Conservation (phyloP, 768 basidiomycete species). For the Rubroboletus pulcherrimus region DNA sequence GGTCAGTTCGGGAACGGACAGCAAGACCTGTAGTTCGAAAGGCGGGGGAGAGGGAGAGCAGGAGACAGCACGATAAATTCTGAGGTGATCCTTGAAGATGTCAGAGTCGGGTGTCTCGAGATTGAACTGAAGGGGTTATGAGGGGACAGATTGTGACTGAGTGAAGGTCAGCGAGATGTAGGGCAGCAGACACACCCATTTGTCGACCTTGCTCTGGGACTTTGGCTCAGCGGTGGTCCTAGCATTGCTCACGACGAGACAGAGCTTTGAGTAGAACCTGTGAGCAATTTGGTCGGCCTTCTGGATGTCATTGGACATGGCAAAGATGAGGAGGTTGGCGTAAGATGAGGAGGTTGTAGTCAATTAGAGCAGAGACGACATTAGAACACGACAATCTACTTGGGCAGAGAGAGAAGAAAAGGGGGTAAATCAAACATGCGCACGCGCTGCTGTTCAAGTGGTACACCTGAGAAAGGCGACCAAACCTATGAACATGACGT, state of each 20-base stretch:
- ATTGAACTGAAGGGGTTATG: constrained; percentile 55
- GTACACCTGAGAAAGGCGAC: constrained; percentile 14
- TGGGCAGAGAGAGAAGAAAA: constrained; percentile 10
- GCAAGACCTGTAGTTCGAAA: constrained; percentile 65
- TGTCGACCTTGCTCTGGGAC: constrained; percentile 56
- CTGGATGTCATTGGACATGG: constrained; percentile 51
- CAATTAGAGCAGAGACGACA: constrained; percentile 28
- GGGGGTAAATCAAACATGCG: constrained; percentile 22
- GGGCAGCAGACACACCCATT: constrained; percentile 59
- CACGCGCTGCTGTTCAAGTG: constrained; percentile 13
- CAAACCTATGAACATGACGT: constrained; percentile 19
- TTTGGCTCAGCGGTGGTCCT: constrained; percentile 53
- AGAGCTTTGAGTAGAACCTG: constrained; percentile 79
- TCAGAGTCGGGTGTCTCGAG: constrained; percentile 75
- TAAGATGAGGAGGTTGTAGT: constrained; percentile 5
- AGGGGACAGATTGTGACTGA: neutral
- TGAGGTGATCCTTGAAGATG: constrained; percentile 56
- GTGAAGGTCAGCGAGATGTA: neutral
- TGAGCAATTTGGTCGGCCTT: constrained; percentile 87
- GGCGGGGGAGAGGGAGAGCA: constrained; percentile 36
- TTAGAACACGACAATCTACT: constrained; percentile 29
- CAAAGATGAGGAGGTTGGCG: constrained; percentile 16
- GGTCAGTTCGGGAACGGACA: constrained; percentile 64
- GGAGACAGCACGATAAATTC: constrained; percentile 54
- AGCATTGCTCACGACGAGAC: constrained; percentile 69